These are phyloP conservation scores for Fusarium musae DNA, from an alignment of 2,329 filamentous ascomycete species.

Conservation along the genomic window DNA sequence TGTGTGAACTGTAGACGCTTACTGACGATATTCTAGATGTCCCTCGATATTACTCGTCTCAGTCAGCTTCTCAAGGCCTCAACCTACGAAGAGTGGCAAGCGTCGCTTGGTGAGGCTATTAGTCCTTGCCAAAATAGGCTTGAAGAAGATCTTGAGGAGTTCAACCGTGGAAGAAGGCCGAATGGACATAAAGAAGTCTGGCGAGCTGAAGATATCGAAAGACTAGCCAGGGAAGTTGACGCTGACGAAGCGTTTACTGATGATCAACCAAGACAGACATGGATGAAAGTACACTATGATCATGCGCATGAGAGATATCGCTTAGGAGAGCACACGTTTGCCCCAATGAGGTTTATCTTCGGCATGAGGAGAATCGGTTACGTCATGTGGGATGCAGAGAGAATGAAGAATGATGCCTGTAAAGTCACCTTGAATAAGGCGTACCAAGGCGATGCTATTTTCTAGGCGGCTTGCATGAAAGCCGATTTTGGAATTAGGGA, in stretches of 20 bases:
- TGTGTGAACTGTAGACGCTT: neutral
- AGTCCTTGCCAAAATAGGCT: constrained; percentile 20
- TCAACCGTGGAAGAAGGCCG: constrained; percentile 19
- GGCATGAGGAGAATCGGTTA: constrained; percentile 35
- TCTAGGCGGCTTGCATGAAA: neutral
- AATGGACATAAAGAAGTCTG: constrained; percentile 9
- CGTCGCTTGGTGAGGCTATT: constrained; percentile 7
- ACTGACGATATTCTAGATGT: constrained; percentile 21
- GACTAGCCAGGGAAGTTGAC: constrained; percentile 29
- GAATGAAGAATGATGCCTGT: constrained; percentile 33
- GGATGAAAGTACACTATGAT: constrained; percentile 35
- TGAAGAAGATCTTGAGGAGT: constrained; percentile 28
- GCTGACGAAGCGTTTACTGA: constrained; percentile 24
- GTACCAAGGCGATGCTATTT: constrained; percentile 34
- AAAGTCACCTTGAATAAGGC: constrained; percentile 28
- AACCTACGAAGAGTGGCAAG: constrained; percentile 36
- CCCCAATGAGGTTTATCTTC: constrained; percentile 35
- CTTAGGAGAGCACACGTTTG: constrained; percentile 25
- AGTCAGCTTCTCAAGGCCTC: constrained; percentile 23
- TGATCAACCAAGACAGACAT: constrained; percentile 30
- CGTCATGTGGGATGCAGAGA: constrained; percentile 37
- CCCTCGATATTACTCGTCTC: constrained; percentile 28
- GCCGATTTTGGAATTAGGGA: neutral
- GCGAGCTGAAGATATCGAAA: constrained; percentile 32
- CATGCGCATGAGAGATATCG: constrained; percentile 23